Conservation (phyloP, 306 rosid species). For the Ormosia emarginata region DNA sequence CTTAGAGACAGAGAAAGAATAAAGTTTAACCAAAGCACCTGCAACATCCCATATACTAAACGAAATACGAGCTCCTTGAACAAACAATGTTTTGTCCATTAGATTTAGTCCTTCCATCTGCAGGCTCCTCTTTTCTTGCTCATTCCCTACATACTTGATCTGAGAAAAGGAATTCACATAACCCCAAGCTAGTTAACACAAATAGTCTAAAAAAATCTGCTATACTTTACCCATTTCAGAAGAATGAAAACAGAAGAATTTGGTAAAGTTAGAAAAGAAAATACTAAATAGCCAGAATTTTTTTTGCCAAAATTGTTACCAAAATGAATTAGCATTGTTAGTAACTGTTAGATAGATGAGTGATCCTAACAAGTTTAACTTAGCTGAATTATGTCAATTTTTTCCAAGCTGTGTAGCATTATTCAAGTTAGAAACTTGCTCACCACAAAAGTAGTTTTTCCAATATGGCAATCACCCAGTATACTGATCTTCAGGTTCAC, state of each 20-base stretch:
- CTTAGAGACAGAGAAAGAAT: not conserved
- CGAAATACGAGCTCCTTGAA: slow-evolving; percentile 78
- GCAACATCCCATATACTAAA: slow-evolving; percentile 87
- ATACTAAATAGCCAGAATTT: no score
- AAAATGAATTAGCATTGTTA: not conserved
- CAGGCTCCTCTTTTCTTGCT: slow-evolving; percentile 62
- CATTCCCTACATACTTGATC: slow-evolving; percentile 89
- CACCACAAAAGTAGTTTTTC: slow-evolving; percentile 91
- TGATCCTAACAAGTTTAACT: no score
- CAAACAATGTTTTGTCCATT: slow-evolving; percentile 75
- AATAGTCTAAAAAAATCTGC: not conserved
- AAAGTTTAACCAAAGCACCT: slow-evolving; percentile 43
- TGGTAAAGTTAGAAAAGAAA: not conserved
- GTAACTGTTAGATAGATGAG: not conserved
- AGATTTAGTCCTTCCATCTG: slow-evolving; percentile 82
- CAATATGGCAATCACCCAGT: slow-evolving; percentile 92
- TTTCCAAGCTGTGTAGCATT: not conserved
- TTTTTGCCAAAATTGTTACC: no score
- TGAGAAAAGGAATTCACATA: slow-evolving; percentile 16
- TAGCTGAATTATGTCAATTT: no score
- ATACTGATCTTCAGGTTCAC: slow-evolving; percentile 78
- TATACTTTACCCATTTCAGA: not conserved
- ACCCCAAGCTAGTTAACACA: not conserved
- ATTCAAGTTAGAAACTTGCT: slow-evolving; percentile 1
- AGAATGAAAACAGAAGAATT: not conserved